Conservation (phyloP, 2,329 filamentous ascomycete genomes). For the Trichoderma koningiopsis region DNA sequence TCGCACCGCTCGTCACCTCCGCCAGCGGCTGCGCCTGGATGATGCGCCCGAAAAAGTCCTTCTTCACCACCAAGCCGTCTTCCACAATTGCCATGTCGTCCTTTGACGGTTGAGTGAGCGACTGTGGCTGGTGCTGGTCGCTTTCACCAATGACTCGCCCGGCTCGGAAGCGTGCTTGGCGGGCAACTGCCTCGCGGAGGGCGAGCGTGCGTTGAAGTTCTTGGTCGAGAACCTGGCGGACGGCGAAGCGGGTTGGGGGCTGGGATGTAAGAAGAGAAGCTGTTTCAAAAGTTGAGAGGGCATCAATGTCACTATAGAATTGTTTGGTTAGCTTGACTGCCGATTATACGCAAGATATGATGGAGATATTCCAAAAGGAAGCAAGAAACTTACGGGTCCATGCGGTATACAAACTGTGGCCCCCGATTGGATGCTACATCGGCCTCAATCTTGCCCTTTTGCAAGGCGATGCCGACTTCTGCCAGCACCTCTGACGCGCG, state of each 20-base stretch:
- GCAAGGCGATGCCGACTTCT: slow-evolving; percentile 79
- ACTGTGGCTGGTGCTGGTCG: not conserved
- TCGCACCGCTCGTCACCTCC: slow-evolving; percentile 46
- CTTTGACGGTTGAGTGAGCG: not conserved
- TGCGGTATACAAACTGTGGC: slow-evolving; percentile 81
- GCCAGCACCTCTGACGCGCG: slow-evolving; percentile 79
- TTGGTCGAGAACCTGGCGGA: slow-evolving; percentile 90
- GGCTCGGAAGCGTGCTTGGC: slow-evolving; percentile 66
- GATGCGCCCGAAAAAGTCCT: slow-evolving; percentile 84
- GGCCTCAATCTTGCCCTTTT: slow-evolving; percentile 76
- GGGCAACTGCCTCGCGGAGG: slow-evolving; percentile 64
- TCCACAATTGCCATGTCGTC: slow-evolving; percentile 41
- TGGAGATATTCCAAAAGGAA: not conserved
- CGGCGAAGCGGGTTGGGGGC: slow-evolving; percentile 82
- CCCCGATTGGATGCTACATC: slow-evolving; percentile 62
- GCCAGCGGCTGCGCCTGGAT: slow-evolving; percentile 50
- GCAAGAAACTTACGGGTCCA: slow-evolving; percentile 76
- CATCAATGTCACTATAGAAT: slow-evolving; percentile 66
- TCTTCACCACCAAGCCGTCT: slow-evolving; percentile 52
- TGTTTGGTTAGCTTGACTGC: not conserved
- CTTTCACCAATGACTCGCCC: slow-evolving; percentile 41
- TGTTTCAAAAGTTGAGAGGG: slow-evolving; percentile 73
- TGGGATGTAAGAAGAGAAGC: slow-evolving; percentile 59
- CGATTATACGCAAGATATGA: too few species aligned
- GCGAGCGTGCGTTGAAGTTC: slow-evolving; percentile 77